Conservation (phyloP, 1,139 yeast species). For the Yarrowia galli region DNA sequence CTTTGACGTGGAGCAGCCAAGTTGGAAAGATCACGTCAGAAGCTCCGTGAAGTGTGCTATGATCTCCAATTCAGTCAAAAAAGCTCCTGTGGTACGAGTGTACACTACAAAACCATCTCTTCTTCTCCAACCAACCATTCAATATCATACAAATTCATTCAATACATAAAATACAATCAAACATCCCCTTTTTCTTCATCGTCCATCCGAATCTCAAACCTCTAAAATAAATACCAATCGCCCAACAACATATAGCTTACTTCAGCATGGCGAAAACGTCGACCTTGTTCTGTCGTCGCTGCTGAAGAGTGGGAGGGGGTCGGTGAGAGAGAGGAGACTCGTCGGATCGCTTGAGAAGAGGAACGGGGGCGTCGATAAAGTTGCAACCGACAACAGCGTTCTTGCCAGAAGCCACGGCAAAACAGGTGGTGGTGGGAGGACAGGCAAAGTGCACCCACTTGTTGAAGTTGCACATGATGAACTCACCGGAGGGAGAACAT, state of each 20-base stretch:
- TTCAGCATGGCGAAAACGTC: constrained; percentile 16
- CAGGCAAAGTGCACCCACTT: constrained; percentile 63
- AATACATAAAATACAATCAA: constrained; percentile 17
- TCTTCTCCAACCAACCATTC: too few species aligned
- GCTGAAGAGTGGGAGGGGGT: constrained; percentile 22
- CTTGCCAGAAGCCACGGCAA: constrained; percentile 55
- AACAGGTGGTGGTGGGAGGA: constrained; percentile 66
- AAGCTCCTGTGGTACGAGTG: too few species aligned
- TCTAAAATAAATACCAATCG: constrained; percentile 8
- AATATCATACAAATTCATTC: constrained; percentile 26
- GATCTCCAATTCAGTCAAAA: too few species aligned
- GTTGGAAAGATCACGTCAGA: too few species aligned
- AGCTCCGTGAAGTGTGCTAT: too few species aligned
- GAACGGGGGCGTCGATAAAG: constrained; percentile 39
- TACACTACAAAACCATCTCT: too few species aligned
- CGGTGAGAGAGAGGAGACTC: neutral
- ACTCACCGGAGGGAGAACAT: constrained; percentile 58
- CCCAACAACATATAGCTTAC: neutral
- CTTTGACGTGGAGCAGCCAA: too few species aligned
- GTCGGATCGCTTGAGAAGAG: constrained; percentile 30
- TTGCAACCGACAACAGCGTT: constrained; percentile 46
- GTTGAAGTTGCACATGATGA: constrained; percentile 63
- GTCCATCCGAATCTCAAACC: constrained; percentile 2
- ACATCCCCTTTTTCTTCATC: neutral
- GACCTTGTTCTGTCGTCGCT: constrained; percentile 28